Base-by-base conservation (phyloP, 805 yeast species). In the Blastobotrys muscicola region DNA sequence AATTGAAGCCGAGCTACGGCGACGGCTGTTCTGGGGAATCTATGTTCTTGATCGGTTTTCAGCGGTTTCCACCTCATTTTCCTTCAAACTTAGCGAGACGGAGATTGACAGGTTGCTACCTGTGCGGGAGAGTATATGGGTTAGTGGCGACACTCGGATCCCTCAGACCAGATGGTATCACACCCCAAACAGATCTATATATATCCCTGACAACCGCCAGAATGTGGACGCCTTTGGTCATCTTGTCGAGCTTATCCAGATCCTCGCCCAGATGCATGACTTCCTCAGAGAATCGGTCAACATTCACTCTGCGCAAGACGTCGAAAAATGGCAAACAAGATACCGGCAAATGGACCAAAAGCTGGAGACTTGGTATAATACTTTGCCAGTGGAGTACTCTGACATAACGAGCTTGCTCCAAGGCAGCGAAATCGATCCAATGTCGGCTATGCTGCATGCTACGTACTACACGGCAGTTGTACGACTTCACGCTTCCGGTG, bases 21-120 rank as follows among this genome's bases (percentile, higher is more conserved):
- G 57, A n/a, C 41, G 56, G 13, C 45, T 55, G 5, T 55, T 55
- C 32, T 55, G 59, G 59, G 55, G 51, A 9, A 49, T 51, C 11
- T 55, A 49, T 35, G 16, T 48, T 7, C 49, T 55, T 3, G 59
- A 55, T 29, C 34, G 57, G 26, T 52, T 40, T 20, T 51, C 56
- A 0, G 46, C 59, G 3, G 52, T 52, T 4, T 50, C 52, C 4
- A 51, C 53, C 8, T 52, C 59, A 3, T 54, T 55, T 41, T 46
- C 47, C 9, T 54, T 55, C 44, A 49, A 54, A 31, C 43, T 55
- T 14, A 50, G 51, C 8, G 32, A 50, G n/a, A 29, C 44, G 2
- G 59, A 55, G 41, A 52, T 55, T 8, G 43, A 37, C 29, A 46
- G 52, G 7, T 30, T 43, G 10, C 44, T 53, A 14, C 58, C 58